Evolutionary conservation across 2,329 filamentous ascomycete genomes (phyloP), one percentile per base, ranked within the genome.

Genomic region (Venturia oleaginea): DNA sequence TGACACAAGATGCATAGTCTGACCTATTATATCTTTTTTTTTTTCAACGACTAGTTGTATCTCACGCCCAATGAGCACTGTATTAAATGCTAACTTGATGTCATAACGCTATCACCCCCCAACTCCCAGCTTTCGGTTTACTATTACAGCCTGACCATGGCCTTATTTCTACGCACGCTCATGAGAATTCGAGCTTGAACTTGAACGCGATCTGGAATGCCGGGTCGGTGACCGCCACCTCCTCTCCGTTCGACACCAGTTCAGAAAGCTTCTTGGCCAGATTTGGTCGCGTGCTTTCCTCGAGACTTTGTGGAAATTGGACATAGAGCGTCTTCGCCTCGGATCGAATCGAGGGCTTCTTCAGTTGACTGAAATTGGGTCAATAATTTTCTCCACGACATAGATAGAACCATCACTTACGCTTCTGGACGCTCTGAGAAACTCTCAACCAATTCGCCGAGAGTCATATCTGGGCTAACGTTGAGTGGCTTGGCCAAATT

Each of bases 181-280:
- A 63, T 10, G 24, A 37, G 71, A 83, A 85, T 4, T 78, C 72
- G 65, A 86, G 71, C 70, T 81, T 82, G 74, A 82, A 87, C 68
- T 83, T 82, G 76, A 85, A 86, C 72, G 89, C 84, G 32, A 90
- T 87, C 40, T 86, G 85, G 73, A 95, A 94, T 0, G 91, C 90
- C n/a, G 91, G 89, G 75, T 97, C 93, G 19, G 91, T 92, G 59
- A 99, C 88, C n/a, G 86, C 91, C 59, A 99, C 83, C 76, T 97
- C 91, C 73, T 97, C 89, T 15, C 92, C 91, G 70, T 92, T 82
- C 57, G 84, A 83, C 27, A 99, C 81, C 67, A 99, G 76, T 32
- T 96, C 91, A 34, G 75, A 77, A 65, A 99, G 79, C 70, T 88
- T 94, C 79, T 89, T 90, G 67, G 81, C 80, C 67, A 99, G 78